phyloP scores from a whole-genome alignment of 768 basidiomycete genomes.

The Chlorophyllum brunneum region DNA sequence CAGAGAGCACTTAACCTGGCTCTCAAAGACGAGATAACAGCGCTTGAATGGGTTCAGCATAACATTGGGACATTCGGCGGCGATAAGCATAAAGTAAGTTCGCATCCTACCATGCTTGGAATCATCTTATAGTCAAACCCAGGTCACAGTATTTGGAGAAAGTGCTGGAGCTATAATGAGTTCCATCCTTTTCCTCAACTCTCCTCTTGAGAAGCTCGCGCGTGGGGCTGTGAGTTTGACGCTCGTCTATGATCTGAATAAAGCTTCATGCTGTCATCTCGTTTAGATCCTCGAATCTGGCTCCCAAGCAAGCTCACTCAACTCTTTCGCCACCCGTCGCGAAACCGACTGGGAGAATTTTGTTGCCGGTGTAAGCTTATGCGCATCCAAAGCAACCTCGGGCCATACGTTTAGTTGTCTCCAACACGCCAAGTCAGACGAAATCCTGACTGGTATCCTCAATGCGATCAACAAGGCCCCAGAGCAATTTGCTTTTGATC shows the following conservation, averaged over 20 bases:
- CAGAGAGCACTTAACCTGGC: conserved; percentile 41
- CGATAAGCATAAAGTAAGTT: conserved; percentile 30
- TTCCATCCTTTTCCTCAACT: conserved; percentile 34
- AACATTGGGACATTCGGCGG: conserved; percentile 62
- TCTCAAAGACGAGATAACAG: conserved; percentile 41
- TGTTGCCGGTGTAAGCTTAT: conserved; percentile 31
- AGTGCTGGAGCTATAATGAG: conserved; percentile 49
- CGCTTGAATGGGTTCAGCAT: conserved; percentile 52
- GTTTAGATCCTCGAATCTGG: conserved; percentile 38
- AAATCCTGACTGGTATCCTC: conserved; percentile 20
- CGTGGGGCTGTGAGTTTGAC: conserved; percentile 25
- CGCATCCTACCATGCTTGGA: background rate
- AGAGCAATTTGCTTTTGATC: conserved; percentile 26
- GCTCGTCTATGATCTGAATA: background rate
- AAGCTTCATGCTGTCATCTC: background rate
- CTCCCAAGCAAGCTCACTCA: conserved; percentile 32
- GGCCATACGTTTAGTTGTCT: conserved; percentile 34
- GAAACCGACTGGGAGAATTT: conserved; percentile 35
- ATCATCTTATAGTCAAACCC: background rate
- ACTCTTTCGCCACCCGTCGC: conserved; percentile 26
- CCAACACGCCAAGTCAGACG: conserved; percentile 18
- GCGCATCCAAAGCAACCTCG: conserved; percentile 22
- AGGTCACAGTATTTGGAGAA: conserved; percentile 53
- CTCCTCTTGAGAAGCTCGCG: conserved; percentile 27
- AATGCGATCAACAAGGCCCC: conserved; percentile 14